These are phyloP conservation scores for Eucalyptus sp. DNA, from an alignment of 345 rosid species.

Conservation along the genomic window DNA sequence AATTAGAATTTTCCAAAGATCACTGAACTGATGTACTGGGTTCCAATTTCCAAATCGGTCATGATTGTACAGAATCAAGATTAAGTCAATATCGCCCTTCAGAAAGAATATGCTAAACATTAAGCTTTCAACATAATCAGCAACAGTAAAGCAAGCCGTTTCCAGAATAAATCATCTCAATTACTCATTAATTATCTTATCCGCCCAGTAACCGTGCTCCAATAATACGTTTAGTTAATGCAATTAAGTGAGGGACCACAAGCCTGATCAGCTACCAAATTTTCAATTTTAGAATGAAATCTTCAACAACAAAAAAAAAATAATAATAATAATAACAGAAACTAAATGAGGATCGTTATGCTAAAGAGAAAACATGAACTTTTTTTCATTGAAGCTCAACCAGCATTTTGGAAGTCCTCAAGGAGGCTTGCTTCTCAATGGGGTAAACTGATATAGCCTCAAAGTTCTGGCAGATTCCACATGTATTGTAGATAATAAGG, in stretches of 20 bases:
- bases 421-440: background rate
- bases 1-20: background rate
- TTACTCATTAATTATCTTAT: background rate
- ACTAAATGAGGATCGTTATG: background rate
- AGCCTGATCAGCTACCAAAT: background rate
- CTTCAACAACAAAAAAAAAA: background rate
- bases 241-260: background rate
- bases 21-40: background rate
- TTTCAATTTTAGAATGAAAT: background rate
- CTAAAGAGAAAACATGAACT: background rate
- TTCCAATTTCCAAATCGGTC: background rate
- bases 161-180: background rate
- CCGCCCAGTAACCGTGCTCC: background rate
- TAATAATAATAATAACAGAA: background rate
- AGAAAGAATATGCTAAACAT: background rate
- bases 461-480: background rate
- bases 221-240: background rate
- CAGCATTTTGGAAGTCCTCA: background rate
- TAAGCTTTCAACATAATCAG: background rate
- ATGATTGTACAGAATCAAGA: background rate
- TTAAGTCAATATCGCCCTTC: background rate
- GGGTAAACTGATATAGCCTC: background rate
- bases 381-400: background rate
- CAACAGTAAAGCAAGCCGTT: background rate
- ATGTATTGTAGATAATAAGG: background rate